Base-by-base conservation (phyloP, 208 protist species). In the Angomonas desouzai region DNA sequence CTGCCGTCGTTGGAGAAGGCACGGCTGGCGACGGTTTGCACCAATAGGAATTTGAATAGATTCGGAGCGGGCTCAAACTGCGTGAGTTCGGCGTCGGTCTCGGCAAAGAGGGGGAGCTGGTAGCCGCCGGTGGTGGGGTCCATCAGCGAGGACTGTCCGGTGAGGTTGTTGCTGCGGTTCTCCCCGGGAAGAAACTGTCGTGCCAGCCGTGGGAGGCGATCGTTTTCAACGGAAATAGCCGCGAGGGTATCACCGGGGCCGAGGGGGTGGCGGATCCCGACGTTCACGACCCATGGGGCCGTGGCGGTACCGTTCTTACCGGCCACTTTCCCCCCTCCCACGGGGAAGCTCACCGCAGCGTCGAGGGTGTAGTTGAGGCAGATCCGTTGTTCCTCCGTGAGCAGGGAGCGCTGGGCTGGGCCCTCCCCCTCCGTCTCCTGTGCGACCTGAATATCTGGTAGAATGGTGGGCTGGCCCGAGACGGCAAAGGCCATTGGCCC, bases 261-360 rank as follows among this genome's bases (percentile, higher is more conserved):
- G 9, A 83, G 38, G 16, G 76, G 80, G 10, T 79, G 66, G 68
- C 79, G 80, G 40, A 87, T n/a, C 16, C 76, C 76, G 13, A 78
- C 62, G 25, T 73, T 77, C 33, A 80, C 33, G 3, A 75, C 79
- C 66, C 59, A 63, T 49, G 79, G 79, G 27, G 62, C 65, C 20
- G 51, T 16, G 9, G 25, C 27, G 7, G 28, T 55, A 3, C 48
- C 58, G 10, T 47, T 62, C 38, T 25, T 55, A 22, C 55, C 40
- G 4, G n/a, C 20, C 48, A 23, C 18, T 18, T 10, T 34, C n/a
- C 38, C 36, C 36, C n/a, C 38, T 7, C 36, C 36, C 1, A 75
- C 16, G 1, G 70, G 63, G 16, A 75, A 32, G 36, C 70, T 70
- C 2, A 32, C 34, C 22, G 70, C 33, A 33, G 56, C 45, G 10